Conservation (phyloP, 2,329 filamentous ascomycete genomes). For the Paecilomyces variotii region DNA sequence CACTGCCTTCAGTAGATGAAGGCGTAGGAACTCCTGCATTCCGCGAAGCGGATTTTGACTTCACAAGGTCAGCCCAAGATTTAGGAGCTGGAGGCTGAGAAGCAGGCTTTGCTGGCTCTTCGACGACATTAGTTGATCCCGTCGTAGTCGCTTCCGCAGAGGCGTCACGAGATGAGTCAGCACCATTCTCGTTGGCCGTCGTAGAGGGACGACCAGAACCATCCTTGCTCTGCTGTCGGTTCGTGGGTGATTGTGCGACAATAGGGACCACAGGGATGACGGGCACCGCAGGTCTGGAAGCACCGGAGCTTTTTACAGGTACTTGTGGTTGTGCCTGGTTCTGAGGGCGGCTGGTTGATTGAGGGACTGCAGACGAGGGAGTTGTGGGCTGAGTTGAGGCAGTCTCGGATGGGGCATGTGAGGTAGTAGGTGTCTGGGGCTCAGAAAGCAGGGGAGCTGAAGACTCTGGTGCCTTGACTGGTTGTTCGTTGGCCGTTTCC, state of each 20-base stretch:
- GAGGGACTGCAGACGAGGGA: conserved; percentile 44
- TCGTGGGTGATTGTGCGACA: conserved; percentile 29
- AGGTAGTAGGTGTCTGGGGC: conserved; percentile 51
- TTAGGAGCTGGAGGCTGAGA: conserved; percentile 44
- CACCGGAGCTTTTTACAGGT: conserved; percentile 11
- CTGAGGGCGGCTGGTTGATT: conserved; percentile 19
- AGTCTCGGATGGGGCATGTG: conserved; percentile 50
- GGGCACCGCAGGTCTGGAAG: conserved; percentile 28
- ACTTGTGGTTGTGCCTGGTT: conserved; percentile 22
- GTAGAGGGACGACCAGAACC: conserved; percentile 24
- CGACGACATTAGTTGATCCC: conserved; percentile 9
- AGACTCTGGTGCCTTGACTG: conserved; percentile 11
- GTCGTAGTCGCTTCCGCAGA: conserved; percentile 1
- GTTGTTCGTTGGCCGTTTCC: conserved; percentile 13
- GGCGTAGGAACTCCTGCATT: conserved; percentile 20
- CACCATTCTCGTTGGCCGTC: conserved; percentile 21
- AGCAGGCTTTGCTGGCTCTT: conserved; percentile 30
- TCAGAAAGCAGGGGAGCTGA: conserved; percentile 27
- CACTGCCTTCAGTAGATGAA: conserved; percentile 26
- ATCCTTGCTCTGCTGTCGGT: conserved; percentile 29
- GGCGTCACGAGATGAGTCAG: conserved; percentile 5
- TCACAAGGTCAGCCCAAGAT: conserved; percentile 63
- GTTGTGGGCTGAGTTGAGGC: conserved; percentile 49
- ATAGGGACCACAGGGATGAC: conserved; percentile 45
- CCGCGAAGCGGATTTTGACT: conserved; percentile 38